phyloP scores from a whole-genome alignment of 257 asterid species.

The Petunia axillaris region DNA sequence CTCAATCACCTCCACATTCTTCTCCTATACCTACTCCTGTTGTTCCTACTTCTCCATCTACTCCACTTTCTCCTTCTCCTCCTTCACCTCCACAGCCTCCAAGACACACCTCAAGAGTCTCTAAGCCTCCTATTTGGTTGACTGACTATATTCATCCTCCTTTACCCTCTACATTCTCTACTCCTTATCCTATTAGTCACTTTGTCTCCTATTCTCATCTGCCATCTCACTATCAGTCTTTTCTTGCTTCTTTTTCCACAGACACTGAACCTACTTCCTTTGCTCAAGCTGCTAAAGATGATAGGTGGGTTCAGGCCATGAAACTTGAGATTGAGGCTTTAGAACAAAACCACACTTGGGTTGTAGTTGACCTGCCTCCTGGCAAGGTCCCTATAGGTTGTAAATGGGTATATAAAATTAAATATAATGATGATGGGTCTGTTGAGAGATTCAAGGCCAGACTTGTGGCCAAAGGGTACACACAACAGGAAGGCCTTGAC shows the following conservation, averaged over 20 bases:
- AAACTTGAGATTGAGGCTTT: too few relatives aligned
- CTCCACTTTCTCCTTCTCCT: too few relatives aligned
- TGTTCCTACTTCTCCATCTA: not conserved
- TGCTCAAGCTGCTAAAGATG: not conserved
- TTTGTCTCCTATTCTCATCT: not conserved
- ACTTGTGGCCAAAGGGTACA: too few relatives aligned
- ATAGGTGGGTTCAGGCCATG: not conserved
- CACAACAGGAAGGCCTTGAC: too few relatives aligned
- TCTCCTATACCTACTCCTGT: not conserved
- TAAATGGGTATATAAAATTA: too few relatives aligned
- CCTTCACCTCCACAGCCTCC: not conserved
- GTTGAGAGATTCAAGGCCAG: too few relatives aligned
- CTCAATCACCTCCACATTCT: too few relatives aligned
- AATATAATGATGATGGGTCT: too few relatives aligned
- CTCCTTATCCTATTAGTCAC: not conserved
- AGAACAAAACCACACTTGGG: too few relatives aligned
- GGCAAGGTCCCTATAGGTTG: too few relatives aligned
- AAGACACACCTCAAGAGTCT: too few relatives aligned
- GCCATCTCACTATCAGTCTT: not conserved
- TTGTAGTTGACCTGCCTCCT: too few relatives aligned
- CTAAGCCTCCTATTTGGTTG: not conserved
- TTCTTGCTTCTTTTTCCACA: not conserved
- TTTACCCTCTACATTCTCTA: not conserved
- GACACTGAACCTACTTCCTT: not conserved
- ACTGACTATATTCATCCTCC: not conserved